Evolutionary conservation across 2,329 filamentous ascomycete genomes (phyloP), one percentile per base, ranked within the genome.

Genomic region (Penicillium digitatum): DNA sequence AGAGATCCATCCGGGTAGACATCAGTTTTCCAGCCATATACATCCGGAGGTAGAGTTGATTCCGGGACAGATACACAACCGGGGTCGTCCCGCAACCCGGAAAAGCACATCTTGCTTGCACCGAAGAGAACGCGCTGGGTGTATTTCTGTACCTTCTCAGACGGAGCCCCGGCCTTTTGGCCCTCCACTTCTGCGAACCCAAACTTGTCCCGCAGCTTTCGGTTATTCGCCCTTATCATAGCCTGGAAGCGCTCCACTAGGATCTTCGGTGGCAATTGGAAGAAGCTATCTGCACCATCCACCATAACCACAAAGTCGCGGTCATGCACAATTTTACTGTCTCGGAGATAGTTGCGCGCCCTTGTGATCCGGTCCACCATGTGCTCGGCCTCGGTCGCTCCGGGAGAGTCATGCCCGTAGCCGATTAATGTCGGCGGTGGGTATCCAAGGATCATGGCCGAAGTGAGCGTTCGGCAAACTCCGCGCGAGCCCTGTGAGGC

Each of bases 181-280:
- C 56, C 55, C 43, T 66, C 60, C 40, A 69, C 54, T n/a, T 58
- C 57, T 37, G 64, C 63, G 49, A 48, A 68, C 2, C 80, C 80
- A 58, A 84, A 83, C 37, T 75, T 78, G 48, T 75, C 69, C 34
- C 73, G 71, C 39, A 87, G 70, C 26, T 79, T 76, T 31, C 71
- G 68, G 59, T 87, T 83, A 27, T 79, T 81, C 48, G 77, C 76
- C n/a, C 76, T 72, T 18, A 81, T 67, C 16, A 83, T 72, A 14
- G 76, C 72, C 59, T 84, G 81, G 68, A 87, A 89, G 40, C 86
- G 79, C 59, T 80, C 73, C 26, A 89, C 79, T 60, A 88, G 72
- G 20, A 87, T 76, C 39, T 86, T 81, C 3, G 83, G 80, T 0
- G 85, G 84, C 2, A 88, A 74, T 67, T 89, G 86, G 56, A 87